Conservation (phyloP, 73 alveolate species). For the Tetrahymena malaccensis region DNA sequence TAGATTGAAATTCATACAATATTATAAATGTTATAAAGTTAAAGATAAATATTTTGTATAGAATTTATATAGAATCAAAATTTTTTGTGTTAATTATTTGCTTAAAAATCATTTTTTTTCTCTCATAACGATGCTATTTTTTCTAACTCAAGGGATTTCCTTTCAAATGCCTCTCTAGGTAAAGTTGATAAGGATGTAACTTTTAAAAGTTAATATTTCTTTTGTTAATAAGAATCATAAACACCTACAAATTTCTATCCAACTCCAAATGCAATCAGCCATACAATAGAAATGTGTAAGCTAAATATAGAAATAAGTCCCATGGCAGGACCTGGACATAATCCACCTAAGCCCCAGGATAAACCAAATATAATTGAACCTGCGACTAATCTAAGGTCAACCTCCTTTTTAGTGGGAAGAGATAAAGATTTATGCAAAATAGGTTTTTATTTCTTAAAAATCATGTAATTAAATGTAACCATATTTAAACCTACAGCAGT, state of each 20-base stretch:
- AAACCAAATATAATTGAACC: slow-evolving; percentile 95
- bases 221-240: neutral
- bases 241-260: slow-evolving; percentile 3
- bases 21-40: no score
- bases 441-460: slow-evolving; percentile 31
- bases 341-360: slow-evolving; percentile 96
- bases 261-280: slow-evolving; percentile 11
- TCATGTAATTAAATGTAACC: slow-evolving; percentile 63
- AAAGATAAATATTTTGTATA: no score
- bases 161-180: neutral
- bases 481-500: slow-evolving; percentile 82
- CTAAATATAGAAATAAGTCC: slow-evolving; percentile 31
- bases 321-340: slow-evolving; percentile 98
- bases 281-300: neutral
- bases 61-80: neutral
- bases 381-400: slow-evolving; percentile 66
- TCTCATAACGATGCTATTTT: neutral
- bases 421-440: slow-evolving; percentile 39
- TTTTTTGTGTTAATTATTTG: neutral
- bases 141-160: neutral
- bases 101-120: neutral
- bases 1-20: neutral
- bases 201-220: neutral
- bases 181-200: neutral
- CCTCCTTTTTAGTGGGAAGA: slow-evolving; percentile 48